Percentiles rank a stretch among this genome's conserved stretches.
Evolutionary conservation across 352 stramenopile genomes (phyloP).

Genomic region (Pythium dissimile): DNA sequence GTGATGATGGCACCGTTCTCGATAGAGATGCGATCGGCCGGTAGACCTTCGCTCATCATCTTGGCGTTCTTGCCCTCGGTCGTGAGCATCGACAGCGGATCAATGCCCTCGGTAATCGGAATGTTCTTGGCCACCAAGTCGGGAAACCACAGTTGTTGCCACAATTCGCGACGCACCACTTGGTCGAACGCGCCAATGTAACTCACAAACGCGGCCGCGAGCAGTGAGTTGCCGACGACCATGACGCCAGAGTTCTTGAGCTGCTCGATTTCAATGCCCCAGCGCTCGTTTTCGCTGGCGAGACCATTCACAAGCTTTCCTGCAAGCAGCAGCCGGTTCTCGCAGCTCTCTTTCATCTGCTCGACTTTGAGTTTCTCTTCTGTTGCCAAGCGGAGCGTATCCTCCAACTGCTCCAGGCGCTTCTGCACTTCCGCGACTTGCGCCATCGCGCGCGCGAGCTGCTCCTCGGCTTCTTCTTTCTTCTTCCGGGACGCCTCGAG

Average conservation of each 20-base stretch:
- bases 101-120: constrained; percentile 93
- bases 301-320: constrained; percentile 95
- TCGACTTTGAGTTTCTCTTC: constrained; percentile 97
- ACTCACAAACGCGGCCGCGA: constrained; percentile 96
- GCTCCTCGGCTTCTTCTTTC: constrained; percentile 91
- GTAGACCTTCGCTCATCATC: constrained; percentile 97
- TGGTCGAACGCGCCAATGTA: constrained; percentile 98
- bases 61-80: constrained; percentile 96
- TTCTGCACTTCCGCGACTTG: constrained; percentile 94
- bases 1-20: constrained; percentile 98
- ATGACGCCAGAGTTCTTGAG: constrained; percentile 94
- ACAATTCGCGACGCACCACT: constrained; percentile 81
- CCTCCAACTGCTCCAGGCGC: constrained; percentile 89
- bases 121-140: constrained; percentile 91
- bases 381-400: constrained; percentile 92
- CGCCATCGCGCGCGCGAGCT: constrained; percentile 88
- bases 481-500: constrained; percentile 94
- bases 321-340: constrained; percentile 90
- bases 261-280: constrained; percentile 95
- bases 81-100: constrained; percentile 95
- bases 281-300: constrained; percentile 95
- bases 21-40: constrained; percentile 96
- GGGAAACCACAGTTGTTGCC: constrained; percentile 79
- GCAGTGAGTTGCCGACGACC: constrained; percentile 95
- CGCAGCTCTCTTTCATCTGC: constrained; percentile 92